phyloP scores from a whole-genome alignment of 345 rosid species.

The Aurinia saxatilis region DNA sequence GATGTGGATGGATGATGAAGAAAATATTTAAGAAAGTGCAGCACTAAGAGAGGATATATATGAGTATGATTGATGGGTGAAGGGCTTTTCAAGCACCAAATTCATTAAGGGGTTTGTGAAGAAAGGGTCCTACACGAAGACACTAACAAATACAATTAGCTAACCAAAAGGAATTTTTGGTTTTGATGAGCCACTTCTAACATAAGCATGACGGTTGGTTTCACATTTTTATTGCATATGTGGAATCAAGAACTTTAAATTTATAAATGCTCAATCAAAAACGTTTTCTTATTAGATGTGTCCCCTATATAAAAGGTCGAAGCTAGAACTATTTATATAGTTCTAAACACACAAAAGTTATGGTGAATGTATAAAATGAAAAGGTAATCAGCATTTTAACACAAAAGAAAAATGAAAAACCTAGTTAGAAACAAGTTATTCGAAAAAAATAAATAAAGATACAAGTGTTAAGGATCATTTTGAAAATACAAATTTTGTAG shows the following conservation, averaged over 20 bases:
- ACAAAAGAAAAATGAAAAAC: too few relatives aligned
- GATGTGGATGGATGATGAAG: slow-evolving; percentile 21
- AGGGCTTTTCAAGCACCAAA: slow-evolving; percentile 21
- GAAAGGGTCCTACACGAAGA: slow-evolving; percentile 29
- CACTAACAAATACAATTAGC: slow-evolving; percentile 22
- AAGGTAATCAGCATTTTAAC: background rate
- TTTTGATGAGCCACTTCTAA: slow-evolving; percentile 25
- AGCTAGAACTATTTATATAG: background rate
- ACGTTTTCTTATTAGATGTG: background rate
- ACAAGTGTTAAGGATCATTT: background rate
- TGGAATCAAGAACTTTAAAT: background rate
- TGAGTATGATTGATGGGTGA: slow-evolving; percentile 22
- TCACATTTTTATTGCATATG: background rate
- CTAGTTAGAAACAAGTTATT: too few relatives aligned
- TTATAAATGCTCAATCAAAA: background rate
- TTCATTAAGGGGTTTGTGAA: slow-evolving; percentile 15
- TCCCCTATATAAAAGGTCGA: background rate
- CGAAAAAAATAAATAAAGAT: too few relatives aligned
- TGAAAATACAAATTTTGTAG: too few relatives aligned
- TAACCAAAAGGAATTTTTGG: background rate
- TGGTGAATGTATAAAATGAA: background rate
- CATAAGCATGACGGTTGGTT: slow-evolving; percentile 31
- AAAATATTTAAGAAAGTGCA: slow-evolving; percentile 18
- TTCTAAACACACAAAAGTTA: background rate
- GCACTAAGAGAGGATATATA: slow-evolving; percentile 19